Base-by-base conservation (phyloP, 495 filamentous ascomycete species). In the Tirmania nivea region DNA sequence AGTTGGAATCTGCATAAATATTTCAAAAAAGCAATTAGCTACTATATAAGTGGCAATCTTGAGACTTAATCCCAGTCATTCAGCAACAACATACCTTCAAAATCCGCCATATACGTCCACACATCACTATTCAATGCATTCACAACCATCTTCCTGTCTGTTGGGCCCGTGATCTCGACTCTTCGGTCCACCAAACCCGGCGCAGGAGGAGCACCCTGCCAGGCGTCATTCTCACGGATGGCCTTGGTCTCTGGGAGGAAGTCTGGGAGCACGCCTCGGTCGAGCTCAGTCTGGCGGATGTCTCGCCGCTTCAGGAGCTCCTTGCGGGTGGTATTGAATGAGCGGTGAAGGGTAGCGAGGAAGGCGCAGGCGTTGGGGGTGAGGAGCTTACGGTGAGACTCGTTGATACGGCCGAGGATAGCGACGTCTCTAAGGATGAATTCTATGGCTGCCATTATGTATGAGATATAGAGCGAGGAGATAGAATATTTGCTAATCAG, bases 21-120 rank as follows among this genome's bases (percentile, higher is more conserved):
- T 1, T 25, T 53, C 57, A 54, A 54, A 54, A 25, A 55, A 14
- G 2, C 55, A 49, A 50, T 42, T 48, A 50, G 35, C 16, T 9
- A 6, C n/a, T 1, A 1, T 1, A 1, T 36, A n/a, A 21, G 21
- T 31, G 34, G 10, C 51, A 4, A 51, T n/a, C 16, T 42, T 51
- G 35, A 35, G 19, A 10, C 11, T 14, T 14, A 21, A 9, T 10
- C 49, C 21, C 17, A 10, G 20, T 16, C 17, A 21, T 31, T 42
- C 19, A 50, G 49, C 35, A 16, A 56, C 34, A 17, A 65, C 70
- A 50, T 66, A 87, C 86, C 87, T 71, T 99, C 90, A 54, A 99
- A 90, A 71, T 99, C 90, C 31, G 90, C 92, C 90, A 99, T 99
- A 67, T 99, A 99, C 34, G 90, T 96, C 86, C 85, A 99, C 17